These are phyloP conservation scores for Eucalyptus grandis DNA, from an alignment of 345 rosid species.

Conservation along the genomic window DNA sequence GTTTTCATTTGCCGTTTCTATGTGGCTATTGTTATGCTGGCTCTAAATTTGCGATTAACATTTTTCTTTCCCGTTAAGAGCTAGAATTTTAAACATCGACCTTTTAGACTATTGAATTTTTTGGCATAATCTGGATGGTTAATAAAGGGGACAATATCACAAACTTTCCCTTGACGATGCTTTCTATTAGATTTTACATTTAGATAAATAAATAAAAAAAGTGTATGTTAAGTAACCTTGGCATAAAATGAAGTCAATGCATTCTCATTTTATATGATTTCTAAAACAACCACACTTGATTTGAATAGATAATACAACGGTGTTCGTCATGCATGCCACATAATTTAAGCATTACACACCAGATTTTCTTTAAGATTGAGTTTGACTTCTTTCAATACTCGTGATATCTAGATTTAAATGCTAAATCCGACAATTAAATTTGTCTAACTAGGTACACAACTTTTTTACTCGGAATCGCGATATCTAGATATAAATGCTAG, in stretches of 20 bases:
- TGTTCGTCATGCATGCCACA: rapidly evolving
- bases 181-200: not conserved
- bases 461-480: rapidly evolving
- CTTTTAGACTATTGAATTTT: not conserved
- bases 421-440: not conserved
- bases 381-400: not conserved
- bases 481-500: rapidly evolving
- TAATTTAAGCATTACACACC: not conserved
- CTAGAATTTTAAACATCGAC: no score
- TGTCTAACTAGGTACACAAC: not conserved
- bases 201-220: not conserved
- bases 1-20: not conserved
- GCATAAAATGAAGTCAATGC: not conserved
- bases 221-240: not conserved
- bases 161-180: not conserved
- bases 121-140: not conserved
- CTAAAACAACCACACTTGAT: not conserved
- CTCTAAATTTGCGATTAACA: not conserved
- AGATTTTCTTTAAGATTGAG: not conserved
- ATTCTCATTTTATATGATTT: not conserved
- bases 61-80: not conserved
- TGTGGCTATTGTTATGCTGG: not conserved
- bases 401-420: not conserved
- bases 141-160: not conserved
- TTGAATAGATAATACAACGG: not conserved